Evolutionary conservation across 495 filamentous ascomycete genomes (phyloP), one percentile per base, ranked within the genome.

Genomic region (Parachaetomium inaequale): DNA sequence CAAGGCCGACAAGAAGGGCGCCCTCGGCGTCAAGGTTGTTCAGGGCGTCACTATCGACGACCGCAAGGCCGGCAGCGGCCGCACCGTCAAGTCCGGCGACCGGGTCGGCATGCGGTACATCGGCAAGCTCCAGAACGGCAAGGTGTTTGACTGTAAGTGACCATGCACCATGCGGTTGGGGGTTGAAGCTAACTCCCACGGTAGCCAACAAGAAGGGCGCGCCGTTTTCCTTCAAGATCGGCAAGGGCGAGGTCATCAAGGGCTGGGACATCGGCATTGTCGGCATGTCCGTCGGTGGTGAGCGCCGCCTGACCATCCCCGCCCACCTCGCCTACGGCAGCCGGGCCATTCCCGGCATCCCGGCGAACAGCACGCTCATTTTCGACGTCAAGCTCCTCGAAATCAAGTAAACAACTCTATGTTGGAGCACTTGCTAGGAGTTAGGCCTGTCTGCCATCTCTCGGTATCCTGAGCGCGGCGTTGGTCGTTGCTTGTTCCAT

Each of bases 171-270:
- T 15, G 15, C 10, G 5, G 0, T 45, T 8, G 7, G 1, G 2
- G 1, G 23, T 2, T 8, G 40, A 31, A 49, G 14, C 26, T 15
- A 29, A 54, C 55, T 56, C 76, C 82, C 70, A 83, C 58, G 47
- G 6, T 62, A 92, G 88, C 90, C 66, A 98, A 98, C 84, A 98
- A 96, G 82, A 96, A 93, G 80, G 94, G 94, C 66, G 89, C 93
- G 78, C 93, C 95, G 21, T 99, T 99, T 79, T 83, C 80, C 67
- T 97, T 98, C 87, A 93, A 91, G 76, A 83, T 96, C 53, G 94
- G 95, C 65, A 85, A 84, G 73, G 92, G 92, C 61, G 91, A 97
- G 71, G 94, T 99, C 66, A 98, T 99, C 80, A 93, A 96, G 83
- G 94, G 94, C 66, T 97, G 93, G 94, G 95, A 99, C 72, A 85